Base-by-base conservation (phyloP, 768 basidiomycete species). In the Brasilioporus rufonigricans region DNA sequence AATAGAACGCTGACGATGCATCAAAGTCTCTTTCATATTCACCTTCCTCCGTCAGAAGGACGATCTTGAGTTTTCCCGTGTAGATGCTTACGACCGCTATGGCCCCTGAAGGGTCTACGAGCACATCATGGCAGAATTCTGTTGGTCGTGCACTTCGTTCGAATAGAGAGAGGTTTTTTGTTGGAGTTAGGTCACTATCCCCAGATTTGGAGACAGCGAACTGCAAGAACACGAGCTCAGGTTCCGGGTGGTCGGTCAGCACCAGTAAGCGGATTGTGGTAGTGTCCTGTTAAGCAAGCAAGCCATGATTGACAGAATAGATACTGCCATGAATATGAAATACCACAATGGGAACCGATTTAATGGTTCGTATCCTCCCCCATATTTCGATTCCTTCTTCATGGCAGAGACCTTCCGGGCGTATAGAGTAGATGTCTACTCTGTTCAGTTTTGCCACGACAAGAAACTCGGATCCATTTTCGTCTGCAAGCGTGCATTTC, bases 211-310 rank as follows among this genome's bases (percentile, higher is more conserved):
- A 65, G 35, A 76, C 73, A 3, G 68, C 67, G 63, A 84, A 87
- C 4, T 73, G 65, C 39, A 93, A 73, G 58, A 91, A 76, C 33
- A 91, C 68, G 13, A 92, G 76, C 56, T 85, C 83, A 10, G 90
- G 87, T 32, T 88, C 82, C 1, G 90, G 89, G 61, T 91, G 89
- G 55, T 88, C 88, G 0, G 87, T 79, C 65, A 92, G 76, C 31
- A 90, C 76, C 21, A 90, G 66, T 14, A 92, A 27, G 76, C 77
- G 59, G 71, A 74, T 33, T 62, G 57, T 40, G 73, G 73, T 52
- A 72, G 74, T 72, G 61, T 62, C 58, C 56, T 61, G 51, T 56
- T n/a, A 31, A 57, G 49, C 14, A 48, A 53, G 36, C 40, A 29
- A 58, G 29, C 5, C 27, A 33, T 59, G 36, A 56, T 52, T n/a